phyloP scores from a whole-genome alignment of 2,329 filamentous ascomycete genomes.

The Fusarium irregulare region DNA sequence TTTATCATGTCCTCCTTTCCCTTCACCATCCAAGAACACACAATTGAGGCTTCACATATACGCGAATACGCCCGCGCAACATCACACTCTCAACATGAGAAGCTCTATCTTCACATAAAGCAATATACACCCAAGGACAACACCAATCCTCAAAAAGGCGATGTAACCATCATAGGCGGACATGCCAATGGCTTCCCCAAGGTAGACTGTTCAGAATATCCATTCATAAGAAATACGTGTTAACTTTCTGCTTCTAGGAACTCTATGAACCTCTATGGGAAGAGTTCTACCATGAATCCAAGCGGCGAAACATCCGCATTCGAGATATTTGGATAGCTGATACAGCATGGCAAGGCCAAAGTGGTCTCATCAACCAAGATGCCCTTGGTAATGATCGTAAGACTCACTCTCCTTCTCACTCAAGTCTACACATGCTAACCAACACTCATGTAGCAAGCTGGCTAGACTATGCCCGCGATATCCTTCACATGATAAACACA shows the following conservation, averaged over 20 bases:
- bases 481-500: conserved; percentile 85
- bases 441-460: conserved; percentile 63
- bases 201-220: conserved; percentile 56
- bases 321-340: conserved; percentile 91
- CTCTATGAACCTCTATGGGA: conserved; percentile 94
- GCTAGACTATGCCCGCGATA: conserved; percentile 86
- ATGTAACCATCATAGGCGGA: conserved; percentile 85
- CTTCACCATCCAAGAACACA: conserved; percentile 79
- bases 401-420: conserved; percentile 45
- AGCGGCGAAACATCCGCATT: conserved; percentile 73
- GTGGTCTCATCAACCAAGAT: conserved; percentile 79
- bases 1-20: conserved; percentile 42
- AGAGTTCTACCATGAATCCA: conserved; percentile 73
- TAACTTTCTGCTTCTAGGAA: conserved; percentile 65
- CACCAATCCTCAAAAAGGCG: conserved; percentile 73
- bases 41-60: conserved; percentile 79
- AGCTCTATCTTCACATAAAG: conserved; percentile 80
- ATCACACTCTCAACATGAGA: conserved; percentile 77
- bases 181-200: conserved; percentile 96
- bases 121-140: conserved; percentile 86
- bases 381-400: conserved; percentile 85
- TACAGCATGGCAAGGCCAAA: conserved; percentile 85
- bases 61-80: conserved; percentile 83
- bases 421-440: conserved; percentile 5
- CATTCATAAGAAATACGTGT: not conserved